Base-by-base conservation (phyloP, 1,284 basidiomycete genomes). In the Tylopilus sp. region DNA sequence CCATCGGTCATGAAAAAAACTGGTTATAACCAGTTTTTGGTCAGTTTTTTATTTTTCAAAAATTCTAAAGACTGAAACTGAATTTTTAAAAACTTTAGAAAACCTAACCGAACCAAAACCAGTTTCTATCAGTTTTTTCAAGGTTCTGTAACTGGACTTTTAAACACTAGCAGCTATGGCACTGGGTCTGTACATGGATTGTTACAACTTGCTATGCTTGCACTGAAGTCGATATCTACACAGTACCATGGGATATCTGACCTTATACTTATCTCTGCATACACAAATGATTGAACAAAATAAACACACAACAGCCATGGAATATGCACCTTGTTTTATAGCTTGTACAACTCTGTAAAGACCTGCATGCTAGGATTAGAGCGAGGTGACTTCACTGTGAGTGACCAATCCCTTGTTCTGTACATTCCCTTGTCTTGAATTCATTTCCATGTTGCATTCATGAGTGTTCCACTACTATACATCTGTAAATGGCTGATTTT, bases 281-380 rank as follows among this genome's bases (percentile, higher is more conserved):
- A n/a, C 44, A 22, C 22, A 8, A 19, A 44, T 8, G 19, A 44
- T 44, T 6, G 44, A 41, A 41, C 39, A 16, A 16, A 18, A 47
- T 47, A 44, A 47, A 49, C 18, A 24, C 47, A 13, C n/a, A 10
- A 56, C 55, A 92, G 91, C 54, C 91, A 90, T 71, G 83, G 88
- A 36, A 81, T 91, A 53, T 93, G 92, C 73, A 78, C 76, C 12
- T 83, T 83, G 13, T 82, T 92, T 74, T 88, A 12, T 89, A 74
- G 90, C 92, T 92, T 1, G 74, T 78, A 13, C 86, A 89, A 69
- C 77, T 94, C 6, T 85, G 90, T 15, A 77, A 79, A 33, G 91
- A 93, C 75, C 79, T 94, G 39, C 86, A 90, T 15, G 84, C 83
- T 8, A 92, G 89, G 1, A 81, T 94, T 54, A 85, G 84, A 65